Conservation (phyloP, 2,329 filamentous ascomycete genomes). For the Trichoderma sp. region DNA sequence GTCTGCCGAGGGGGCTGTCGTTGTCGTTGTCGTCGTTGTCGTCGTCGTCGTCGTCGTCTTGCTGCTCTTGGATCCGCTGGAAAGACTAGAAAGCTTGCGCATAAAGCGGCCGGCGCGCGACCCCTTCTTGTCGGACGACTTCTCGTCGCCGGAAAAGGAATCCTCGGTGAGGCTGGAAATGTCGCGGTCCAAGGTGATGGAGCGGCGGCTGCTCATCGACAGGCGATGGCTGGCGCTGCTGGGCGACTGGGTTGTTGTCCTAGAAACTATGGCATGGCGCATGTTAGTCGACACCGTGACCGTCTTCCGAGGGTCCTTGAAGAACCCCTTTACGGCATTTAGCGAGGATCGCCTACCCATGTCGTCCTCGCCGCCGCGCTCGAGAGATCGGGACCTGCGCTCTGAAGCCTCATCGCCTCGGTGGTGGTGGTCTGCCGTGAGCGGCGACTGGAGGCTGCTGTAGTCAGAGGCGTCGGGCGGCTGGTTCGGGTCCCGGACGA, state of each 20-base stretch:
- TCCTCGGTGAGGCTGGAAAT: slow-evolving; percentile 43
- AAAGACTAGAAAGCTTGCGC: slow-evolving; percentile 55
- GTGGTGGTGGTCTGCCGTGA: slow-evolving; percentile 55
- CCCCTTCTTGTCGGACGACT: slow-evolving; percentile 43
- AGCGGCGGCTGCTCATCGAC: slow-evolving; percentile 62
- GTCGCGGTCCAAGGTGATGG: slow-evolving; percentile 44
- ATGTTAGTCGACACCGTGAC: slow-evolving; percentile 47
- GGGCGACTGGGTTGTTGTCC: slow-evolving; percentile 41
- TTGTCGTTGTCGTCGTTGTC: no score
- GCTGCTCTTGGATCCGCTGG: slow-evolving; percentile 48
- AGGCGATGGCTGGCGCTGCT: slow-evolving; percentile 52
- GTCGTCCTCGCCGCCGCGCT: slow-evolving; percentile 33
- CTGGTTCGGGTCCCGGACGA: slow-evolving; percentile 63
- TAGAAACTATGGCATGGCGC: slow-evolving; percentile 25
- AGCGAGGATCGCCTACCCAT: slow-evolving; percentile 55
- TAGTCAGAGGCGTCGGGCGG: slow-evolving; percentile 44
- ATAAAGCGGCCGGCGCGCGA: slow-evolving; percentile 57
- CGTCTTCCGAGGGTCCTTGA: slow-evolving; percentile 56
- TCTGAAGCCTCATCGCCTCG: slow-evolving; percentile 33
- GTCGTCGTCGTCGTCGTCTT: no score
- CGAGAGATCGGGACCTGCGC: slow-evolving; percentile 36
- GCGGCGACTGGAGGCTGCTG: slow-evolving; percentile 51
- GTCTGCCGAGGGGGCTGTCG: slow-evolving; percentile 43
- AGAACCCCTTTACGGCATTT: slow-evolving; percentile 57
- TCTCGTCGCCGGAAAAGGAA: slow-evolving; percentile 48